Evolutionary conservation across 352 stramenopile genomes (phyloP).

Genomic region (Elongisporangium senticosum): DNA sequence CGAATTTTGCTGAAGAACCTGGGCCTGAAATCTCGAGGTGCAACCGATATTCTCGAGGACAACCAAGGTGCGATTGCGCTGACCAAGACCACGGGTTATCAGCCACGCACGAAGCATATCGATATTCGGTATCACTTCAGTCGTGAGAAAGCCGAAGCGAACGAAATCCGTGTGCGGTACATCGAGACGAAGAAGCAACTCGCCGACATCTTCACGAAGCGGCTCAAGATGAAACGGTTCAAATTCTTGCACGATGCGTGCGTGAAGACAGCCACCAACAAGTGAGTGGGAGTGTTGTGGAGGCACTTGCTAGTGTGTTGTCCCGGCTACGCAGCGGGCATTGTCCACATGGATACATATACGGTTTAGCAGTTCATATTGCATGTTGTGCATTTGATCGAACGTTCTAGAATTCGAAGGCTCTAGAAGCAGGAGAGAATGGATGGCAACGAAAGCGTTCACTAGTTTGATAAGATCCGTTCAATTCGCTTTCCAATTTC

Average conservation of each 20-base stretch:
- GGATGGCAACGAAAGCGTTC: too few relatives aligned
- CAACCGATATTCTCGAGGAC: constrained; percentile 9
- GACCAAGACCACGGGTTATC: constrained; percentile 3
- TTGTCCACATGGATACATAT: too few relatives aligned
- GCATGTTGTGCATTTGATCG: too few relatives aligned
- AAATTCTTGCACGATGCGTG: neutral
- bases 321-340: too few relatives aligned
- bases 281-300: constrained; percentile 5
- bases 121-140: constrained; percentile 20
- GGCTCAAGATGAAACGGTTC: constrained; percentile 2
- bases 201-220: constrained; percentile 18
- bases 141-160: constrained; percentile 8
- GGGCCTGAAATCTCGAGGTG: too few relatives aligned
- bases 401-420: too few relatives aligned
- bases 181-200: constrained; percentile 13
- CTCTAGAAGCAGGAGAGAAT: too few relatives aligned
- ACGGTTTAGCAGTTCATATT: too few relatives aligned
- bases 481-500: neutral
- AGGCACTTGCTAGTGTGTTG: neutral
- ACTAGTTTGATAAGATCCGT: too few relatives aligned
- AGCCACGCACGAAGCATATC: constrained; percentile 17
- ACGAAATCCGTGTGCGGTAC: constrained; percentile 8
- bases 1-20: constrained; percentile 6
- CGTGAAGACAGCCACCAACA: neutral
- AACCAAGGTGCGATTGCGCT: constrained; percentile 17